phyloP scores from a whole-genome alignment of 73 alveolate species.

The Paramecium octaurelia region DNA sequence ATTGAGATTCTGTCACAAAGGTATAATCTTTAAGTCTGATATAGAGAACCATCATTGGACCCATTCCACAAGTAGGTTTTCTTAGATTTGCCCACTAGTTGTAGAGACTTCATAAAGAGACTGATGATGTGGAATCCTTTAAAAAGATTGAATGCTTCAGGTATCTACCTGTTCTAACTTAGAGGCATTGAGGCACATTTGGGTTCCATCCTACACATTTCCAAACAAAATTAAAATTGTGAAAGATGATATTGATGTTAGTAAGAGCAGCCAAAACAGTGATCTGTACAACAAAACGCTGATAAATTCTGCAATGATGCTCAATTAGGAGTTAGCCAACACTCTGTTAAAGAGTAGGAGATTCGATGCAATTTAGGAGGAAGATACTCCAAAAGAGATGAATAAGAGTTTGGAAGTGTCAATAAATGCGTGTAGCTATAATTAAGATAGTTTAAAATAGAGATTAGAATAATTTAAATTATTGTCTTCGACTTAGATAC shows the following conservation, averaged over 20 bases:
- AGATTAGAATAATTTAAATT: background rate
- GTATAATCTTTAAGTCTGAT: background rate
- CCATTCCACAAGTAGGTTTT: background rate
- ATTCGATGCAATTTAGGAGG: background rate
- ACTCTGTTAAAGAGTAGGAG: background rate
- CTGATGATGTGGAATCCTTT: conserved; percentile 37
- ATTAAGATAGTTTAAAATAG: background rate
- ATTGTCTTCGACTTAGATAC: background rate
- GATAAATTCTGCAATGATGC: conserved; percentile 12
- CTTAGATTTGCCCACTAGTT: background rate
- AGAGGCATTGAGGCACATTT: conserved; percentile 48
- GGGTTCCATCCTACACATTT: background rate
- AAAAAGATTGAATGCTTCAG: conserved; percentile 30
- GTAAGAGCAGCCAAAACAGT: background rate
- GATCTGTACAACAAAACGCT: background rate
- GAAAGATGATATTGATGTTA: conserved; percentile 2
- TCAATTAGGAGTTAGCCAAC: background rate
- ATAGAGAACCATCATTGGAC: background rate
- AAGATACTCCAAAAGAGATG: background rate
- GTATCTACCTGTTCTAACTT: background rate
- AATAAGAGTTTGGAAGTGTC: background rate
- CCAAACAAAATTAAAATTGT: background rate
- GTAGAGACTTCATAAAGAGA: conserved; percentile 32
- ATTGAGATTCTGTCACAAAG: background rate
- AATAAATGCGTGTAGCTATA: background rate